phyloP scores from a whole-genome alignment of 345 rosid species.

The Bretschneidera sinensis region DNA sequence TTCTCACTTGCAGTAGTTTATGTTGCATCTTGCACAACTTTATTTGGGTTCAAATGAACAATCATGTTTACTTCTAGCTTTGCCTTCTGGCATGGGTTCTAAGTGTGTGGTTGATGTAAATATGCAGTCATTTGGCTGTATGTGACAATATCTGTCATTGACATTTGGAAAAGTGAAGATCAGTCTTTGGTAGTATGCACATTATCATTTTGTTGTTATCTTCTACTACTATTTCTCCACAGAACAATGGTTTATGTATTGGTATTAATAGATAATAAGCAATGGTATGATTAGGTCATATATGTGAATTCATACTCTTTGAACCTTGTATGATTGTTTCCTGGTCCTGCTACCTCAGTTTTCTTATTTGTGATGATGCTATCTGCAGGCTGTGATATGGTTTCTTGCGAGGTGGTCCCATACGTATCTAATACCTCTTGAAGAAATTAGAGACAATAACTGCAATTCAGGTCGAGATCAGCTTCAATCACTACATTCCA shows the following conservation, averaged over 20 bases:
- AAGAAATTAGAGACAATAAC: constrained; percentile 40
- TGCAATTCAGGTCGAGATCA: constrained; percentile 45
- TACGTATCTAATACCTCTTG: constrained; percentile 75
- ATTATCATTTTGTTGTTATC: not conserved
- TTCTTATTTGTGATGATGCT: constrained; percentile 9
- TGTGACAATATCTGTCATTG: not conserved
- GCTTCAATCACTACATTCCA: constrained; percentile 45
- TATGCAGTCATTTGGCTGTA: constrained; percentile 1
- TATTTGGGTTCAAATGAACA: too few species aligned
- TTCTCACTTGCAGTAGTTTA: not conserved
- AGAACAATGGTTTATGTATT: not conserved
- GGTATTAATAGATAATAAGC: too few species aligned
- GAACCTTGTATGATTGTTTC: not conserved
- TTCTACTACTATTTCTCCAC: not conserved
- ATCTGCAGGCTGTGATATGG: constrained; percentile 87
- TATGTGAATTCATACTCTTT: not conserved
- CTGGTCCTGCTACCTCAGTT: not conserved
- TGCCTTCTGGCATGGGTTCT: not conserved
- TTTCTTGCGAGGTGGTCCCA: constrained; percentile 95
- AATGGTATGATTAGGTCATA: too few species aligned
- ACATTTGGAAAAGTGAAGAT: not conserved
- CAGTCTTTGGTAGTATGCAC: not conserved
- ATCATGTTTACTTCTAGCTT: too few species aligned
- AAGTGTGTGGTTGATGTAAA: not conserved
- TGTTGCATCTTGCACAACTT: not conserved